Base-by-base conservation (phyloP, 1,139 yeast species). In the Pichia sp. region DNA sequence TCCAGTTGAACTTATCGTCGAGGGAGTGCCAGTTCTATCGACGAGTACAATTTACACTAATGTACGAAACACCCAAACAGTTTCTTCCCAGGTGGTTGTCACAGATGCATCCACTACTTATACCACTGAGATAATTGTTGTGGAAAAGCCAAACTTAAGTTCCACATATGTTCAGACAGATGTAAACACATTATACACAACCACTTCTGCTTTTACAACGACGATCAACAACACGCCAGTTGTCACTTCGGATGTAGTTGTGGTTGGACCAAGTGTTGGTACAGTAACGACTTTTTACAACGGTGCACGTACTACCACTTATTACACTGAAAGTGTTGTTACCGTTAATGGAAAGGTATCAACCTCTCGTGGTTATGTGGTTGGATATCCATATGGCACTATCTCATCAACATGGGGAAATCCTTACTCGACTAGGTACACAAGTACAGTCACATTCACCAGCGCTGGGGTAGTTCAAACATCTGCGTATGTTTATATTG, bases 221-320 rank as follows among this genome's bases (percentile, higher is more conserved):
- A 31, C 30, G 8, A 44, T 54, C 5, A 7, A 8, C 8, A 54
- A 54, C 34, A 46, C 10, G 6, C 23, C 51, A 8, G 32, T 34
- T 4, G 5, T 15, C 2, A 50, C 59, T 6, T 46, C 56, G 2
- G 47, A 16, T 6, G 31, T 47, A 34, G 41, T 51, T 38, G 54
- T 54, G 7, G 29, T 31, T 43, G 56, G 56, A 32, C 56, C 56
- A 19, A 3, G 52, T 19, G 45, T 38, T 13, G 15, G 48, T 7
- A 53, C 56, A 15, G 8, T 30, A 11, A 36, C 44, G 11, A 11
- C 4, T 10, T 50, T 23, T 29, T 16, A 34, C 10, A 26, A 45
- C 30, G 44, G 47, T 31, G 16, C 15, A 19, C 5, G n/a, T 16
- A 23, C 44, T 3, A 31, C 50, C 8, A 50, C 53, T 8, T 50